Evolutionary conservation across 108 stramenopile genomes (phyloP).

Genomic region (Cyclotella distinguenda): DNA sequence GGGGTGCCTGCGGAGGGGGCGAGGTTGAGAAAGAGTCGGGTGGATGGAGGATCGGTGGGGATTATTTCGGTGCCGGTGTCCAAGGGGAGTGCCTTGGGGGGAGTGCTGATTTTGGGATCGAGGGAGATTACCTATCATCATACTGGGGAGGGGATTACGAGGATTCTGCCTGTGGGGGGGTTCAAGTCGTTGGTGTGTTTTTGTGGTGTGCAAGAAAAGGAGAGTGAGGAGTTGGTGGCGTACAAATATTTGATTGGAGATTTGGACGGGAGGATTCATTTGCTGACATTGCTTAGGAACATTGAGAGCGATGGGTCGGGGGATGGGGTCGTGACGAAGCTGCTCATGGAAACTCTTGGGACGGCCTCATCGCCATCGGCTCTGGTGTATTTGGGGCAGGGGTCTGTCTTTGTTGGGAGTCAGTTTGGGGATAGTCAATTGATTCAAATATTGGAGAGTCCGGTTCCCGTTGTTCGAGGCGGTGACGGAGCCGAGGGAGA

Average conservation of each 20-base stretch:
- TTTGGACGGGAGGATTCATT: conserved; percentile 82
- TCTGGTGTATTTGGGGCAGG: conserved; percentile 84
- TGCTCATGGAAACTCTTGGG: conserved; percentile 82
- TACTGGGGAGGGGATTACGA: conserved; percentile 39
- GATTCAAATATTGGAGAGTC: conserved; percentile 83
- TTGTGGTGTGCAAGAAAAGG: conserved; percentile 35
- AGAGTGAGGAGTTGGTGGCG: conserved; percentile 28
- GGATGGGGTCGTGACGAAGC: conserved; percentile 48
- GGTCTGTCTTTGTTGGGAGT: conserved; percentile 90
- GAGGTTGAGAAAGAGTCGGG: conserved; percentile 44
- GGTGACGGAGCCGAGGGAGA: not conserved
- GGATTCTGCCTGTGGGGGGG: conserved; percentile 60
- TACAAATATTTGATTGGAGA: conserved; percentile 85
- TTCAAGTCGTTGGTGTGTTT: not conserved
- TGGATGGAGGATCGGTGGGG: conserved; percentile 72
- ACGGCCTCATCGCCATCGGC: conserved; percentile 61
- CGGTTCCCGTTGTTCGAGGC: conserved; percentile 38
- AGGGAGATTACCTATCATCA: conserved; percentile 72
- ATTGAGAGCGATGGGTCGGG: conserved; percentile 5
- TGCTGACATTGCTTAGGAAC: conserved; percentile 67
- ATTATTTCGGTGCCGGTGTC: conserved; percentile 71
- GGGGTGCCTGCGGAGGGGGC: conserved; percentile 29
- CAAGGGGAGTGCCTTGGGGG: conserved; percentile 48
- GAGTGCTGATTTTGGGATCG: conserved; percentile 79
- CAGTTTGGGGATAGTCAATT: conserved; percentile 90